phyloP scores from a whole-genome alignment of 495 filamentous ascomycete genomes.

The Antarctomyces pellizariae region DNA sequence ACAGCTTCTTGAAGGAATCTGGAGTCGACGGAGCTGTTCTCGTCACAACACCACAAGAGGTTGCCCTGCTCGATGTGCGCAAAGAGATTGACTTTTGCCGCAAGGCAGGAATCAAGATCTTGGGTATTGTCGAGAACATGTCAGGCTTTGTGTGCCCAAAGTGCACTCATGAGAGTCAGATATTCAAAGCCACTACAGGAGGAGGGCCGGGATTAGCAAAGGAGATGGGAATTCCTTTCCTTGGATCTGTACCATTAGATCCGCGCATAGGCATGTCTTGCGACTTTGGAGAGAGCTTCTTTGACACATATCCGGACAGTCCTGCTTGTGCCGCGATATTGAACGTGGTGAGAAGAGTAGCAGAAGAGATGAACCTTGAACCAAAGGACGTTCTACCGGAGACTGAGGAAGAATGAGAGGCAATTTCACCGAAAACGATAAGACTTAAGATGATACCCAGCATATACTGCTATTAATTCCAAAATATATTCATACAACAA shows the following conservation, averaged over 20 bases:
- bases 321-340: slow-evolving; percentile 61
- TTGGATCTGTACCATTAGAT: slow-evolving; percentile 83
- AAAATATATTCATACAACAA: too few species aligned
- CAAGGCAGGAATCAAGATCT: slow-evolving; percentile 71
- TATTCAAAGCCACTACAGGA: slow-evolving; percentile 82
- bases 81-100: slow-evolving; percentile 94
- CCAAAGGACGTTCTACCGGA: slow-evolving; percentile 6
- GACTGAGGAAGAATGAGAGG: slow-evolving; percentile 11
- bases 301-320: slow-evolving; percentile 79
- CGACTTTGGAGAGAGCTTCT: slow-evolving; percentile 93
- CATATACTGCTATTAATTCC: too few species aligned
- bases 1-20: slow-evolving; percentile 62
- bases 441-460: too few species aligned
- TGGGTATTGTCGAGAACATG: slow-evolving; percentile 97
- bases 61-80: slow-evolving; percentile 74
- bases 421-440: too few species aligned
- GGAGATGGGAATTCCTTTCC: slow-evolving; percentile 67
- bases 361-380: slow-evolving; percentile 34
- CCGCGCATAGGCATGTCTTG: slow-evolving; percentile 88
- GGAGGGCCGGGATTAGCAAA: slow-evolving; percentile 56
- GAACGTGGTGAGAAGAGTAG: slow-evolving; percentile 48
- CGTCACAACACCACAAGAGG: slow-evolving; percentile 87
- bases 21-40: slow-evolving; percentile 85
- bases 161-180: slow-evolving; percentile 57
- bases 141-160: slow-evolving; percentile 83